Evolutionary conservation across 1,284 basidiomycete genomes (phyloP).

Genomic region (Ceratobasidium sp.): DNA sequence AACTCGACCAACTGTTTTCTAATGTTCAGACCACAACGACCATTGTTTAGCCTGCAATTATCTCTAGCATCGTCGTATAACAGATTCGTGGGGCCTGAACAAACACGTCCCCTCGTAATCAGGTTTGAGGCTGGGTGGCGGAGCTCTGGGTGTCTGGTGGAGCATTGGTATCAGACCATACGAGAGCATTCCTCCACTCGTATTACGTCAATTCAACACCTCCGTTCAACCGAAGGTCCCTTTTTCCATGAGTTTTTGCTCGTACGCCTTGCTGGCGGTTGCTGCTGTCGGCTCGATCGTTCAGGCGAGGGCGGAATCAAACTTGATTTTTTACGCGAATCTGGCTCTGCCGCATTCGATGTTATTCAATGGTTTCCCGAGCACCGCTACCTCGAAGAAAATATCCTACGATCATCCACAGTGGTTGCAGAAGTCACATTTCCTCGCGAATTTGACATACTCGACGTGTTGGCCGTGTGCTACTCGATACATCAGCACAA

Average conservation of each 20-base stretch:
- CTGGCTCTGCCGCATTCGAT: background rate
- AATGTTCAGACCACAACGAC: too few relatives aligned
- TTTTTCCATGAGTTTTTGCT: constrained; percentile 30
- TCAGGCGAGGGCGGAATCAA: background rate
- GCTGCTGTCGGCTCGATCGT: background rate
- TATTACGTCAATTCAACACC: background rate
- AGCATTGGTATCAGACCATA: constrained; percentile 1
- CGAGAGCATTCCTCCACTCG: background rate
- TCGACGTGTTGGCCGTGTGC: constrained; percentile 2
- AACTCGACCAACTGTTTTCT: too few relatives aligned
- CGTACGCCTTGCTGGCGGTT: background rate
- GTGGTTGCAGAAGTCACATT: background rate
- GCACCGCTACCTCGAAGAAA: background rate
- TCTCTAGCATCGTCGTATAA: too few relatives aligned
- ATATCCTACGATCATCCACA: background rate
- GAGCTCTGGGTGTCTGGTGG: background rate
- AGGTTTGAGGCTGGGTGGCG: background rate
- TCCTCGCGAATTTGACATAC: background rate
- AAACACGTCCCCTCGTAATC: too few relatives aligned
- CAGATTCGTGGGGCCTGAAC: too few relatives aligned
- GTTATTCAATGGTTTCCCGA: constrained; percentile 9
- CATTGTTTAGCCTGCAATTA: too few relatives aligned
- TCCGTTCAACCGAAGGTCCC: background rate
- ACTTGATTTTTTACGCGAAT: background rate
- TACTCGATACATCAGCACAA: background rate